phyloP scores from a whole-genome alignment of 192 early-diverging fungal genomes.

The Coemansia interrupta region DNA sequence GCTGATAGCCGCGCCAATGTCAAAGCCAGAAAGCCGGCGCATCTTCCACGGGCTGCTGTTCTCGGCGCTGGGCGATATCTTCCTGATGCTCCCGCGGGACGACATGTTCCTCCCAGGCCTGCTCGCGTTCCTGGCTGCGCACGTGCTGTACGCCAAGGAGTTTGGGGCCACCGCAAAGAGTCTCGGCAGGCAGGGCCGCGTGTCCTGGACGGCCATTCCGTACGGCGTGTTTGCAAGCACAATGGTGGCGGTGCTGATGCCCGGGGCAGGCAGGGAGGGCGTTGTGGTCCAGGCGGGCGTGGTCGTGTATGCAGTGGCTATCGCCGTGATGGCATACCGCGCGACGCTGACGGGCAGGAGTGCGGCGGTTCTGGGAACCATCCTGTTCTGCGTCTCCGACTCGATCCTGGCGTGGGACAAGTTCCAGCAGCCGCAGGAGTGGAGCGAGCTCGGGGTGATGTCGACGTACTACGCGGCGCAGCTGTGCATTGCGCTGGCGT shows the following conservation, averaged over 20 bases:
- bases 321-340: slow-evolving; percentile 35
- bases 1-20: slow-evolving; percentile 28
- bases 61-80: slow-evolving; percentile 32
- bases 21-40: not conserved
- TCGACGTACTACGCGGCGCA: slow-evolving; percentile 46
- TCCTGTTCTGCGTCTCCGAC: slow-evolving; percentile 49
- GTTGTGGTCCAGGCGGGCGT: slow-evolving; percentile 33
- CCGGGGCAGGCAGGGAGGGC: slow-evolving; percentile 24
- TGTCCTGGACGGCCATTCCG: slow-evolving; percentile 29
- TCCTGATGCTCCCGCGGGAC: slow-evolving; percentile 34
- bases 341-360: slow-evolving; percentile 26
- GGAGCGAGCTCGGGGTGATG: slow-evolving; percentile 44
- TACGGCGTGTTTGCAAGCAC: slow-evolving; percentile 16
- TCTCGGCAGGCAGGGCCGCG: not conserved
- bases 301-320: slow-evolving; percentile 27
- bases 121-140: slow-evolving; percentile 37
- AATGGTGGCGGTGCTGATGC: slow-evolving; percentile 23
- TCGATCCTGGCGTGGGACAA: slow-evolving; percentile 43
- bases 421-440: slow-evolving; percentile 20
- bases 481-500: slow-evolving; percentile 37
- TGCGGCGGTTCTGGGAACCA: slow-evolving; percentile 20
- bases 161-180: slow-evolving; percentile 7
- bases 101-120: slow-evolving; percentile 41
- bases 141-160: slow-evolving; percentile 23
- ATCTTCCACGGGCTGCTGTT: slow-evolving; percentile 30